These are phyloP conservation scores for Kodamaea laetipori DNA, from an alignment of 805 yeast genomes.

Conservation along the genomic window DNA sequence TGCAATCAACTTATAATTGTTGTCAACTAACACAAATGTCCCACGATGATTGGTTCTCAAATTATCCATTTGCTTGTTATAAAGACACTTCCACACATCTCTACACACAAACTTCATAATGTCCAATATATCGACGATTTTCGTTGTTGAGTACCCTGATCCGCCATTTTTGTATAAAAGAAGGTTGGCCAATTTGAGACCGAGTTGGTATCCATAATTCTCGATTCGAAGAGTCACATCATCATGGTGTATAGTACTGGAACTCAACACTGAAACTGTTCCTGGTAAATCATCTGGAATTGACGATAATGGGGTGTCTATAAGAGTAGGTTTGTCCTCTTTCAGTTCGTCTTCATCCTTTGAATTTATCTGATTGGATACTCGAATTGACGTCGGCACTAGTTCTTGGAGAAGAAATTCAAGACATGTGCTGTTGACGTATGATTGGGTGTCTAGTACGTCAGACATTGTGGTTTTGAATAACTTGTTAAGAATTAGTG, in stretches of 20 bases:
- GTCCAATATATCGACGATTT: constrained; percentile 67
- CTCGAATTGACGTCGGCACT: constrained; percentile 69
- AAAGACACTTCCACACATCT: constrained; percentile 83
- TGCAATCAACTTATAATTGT: constrained; percentile 54
- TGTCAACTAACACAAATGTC: constrained; percentile 77
- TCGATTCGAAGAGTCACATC: constrained; percentile 65
- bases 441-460: constrained; percentile 25
- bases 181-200: constrained; percentile 55
- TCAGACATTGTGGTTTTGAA: constrained; percentile 14
- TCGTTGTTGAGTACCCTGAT: constrained; percentile 24
- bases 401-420: constrained; percentile 74
- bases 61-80: constrained; percentile 87
- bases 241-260: constrained; percentile 39
- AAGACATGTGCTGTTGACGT: constrained; percentile 57
- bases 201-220: constrained; percentile 69
- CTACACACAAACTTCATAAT: constrained; percentile 91
- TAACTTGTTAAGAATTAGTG: neutral
- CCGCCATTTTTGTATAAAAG: constrained; percentile 43
- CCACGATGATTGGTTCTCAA: constrained; percentile 90
- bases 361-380: constrained; percentile 48
- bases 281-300: constrained; percentile 44
- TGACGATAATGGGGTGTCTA: constrained; percentile 30
- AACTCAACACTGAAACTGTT: constrained; percentile 42
- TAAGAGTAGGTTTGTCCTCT: constrained; percentile 21
- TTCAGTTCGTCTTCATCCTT: constrained; percentile 19